Percentiles rank a stretch among this genome's conserved stretches.
Evolutionary conservation across 2,329 filamentous ascomycete species (phyloP).

Genomic region (Cryphonectria naterciae): DNA sequence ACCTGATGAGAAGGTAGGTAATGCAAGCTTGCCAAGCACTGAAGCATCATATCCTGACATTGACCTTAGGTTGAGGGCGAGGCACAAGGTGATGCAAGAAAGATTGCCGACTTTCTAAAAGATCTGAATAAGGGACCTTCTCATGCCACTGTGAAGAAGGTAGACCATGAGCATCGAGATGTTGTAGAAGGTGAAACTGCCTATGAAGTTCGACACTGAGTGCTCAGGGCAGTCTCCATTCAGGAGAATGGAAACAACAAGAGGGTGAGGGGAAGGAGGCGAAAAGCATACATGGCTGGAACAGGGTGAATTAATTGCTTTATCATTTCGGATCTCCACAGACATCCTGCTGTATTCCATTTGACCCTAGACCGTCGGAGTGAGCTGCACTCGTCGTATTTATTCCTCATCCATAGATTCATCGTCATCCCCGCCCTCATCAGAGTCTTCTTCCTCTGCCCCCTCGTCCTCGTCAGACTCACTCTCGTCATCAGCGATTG

Average conservation of each 20-base stretch:
- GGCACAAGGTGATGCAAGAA: slow-evolving; percentile 73
- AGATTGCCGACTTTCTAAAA: slow-evolving; percentile 71
- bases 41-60: slow-evolving; percentile 14
- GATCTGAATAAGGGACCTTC: slow-evolving; percentile 76
- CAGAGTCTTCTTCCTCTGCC: slow-evolving; percentile 47
- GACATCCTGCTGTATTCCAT: not conserved
- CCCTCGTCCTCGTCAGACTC: slow-evolving; percentile 67
- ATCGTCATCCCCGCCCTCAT: slow-evolving; percentile 44
- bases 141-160: slow-evolving; percentile 71
- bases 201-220: slow-evolving; percentile 60
- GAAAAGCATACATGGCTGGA: not conserved
- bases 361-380: not conserved
- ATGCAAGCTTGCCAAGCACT: not conserved
- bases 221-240: not conserved
- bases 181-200: slow-evolving; percentile 67
- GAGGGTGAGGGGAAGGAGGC: not conserved
- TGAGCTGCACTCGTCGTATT: not conserved
- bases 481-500: slow-evolving; percentile 69
- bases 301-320: not conserved
- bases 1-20: slow-evolving; percentile 54
- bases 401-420: slow-evolving; percentile 64
- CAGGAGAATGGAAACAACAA: not conserved
- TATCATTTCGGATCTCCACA: slow-evolving; percentile 9
- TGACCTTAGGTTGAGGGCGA: slow-evolving; percentile 79
- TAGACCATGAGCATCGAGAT: slow-evolving; percentile 71